Evolutionary conservation across 169 alveolate species (phyloP), one percentile per base, ranked within the genome.

Genomic region (Pseudocohnilembus persalinus): DNA sequence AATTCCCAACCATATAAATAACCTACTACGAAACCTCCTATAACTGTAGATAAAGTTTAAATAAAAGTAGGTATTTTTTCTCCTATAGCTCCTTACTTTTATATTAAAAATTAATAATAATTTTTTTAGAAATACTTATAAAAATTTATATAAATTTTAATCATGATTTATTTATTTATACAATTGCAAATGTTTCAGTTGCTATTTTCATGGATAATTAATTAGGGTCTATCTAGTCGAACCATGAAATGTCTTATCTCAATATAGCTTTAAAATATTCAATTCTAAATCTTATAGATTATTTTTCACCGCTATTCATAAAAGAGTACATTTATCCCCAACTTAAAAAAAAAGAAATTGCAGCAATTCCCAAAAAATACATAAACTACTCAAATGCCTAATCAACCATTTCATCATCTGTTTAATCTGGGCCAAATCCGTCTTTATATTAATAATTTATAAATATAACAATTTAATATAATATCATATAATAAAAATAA

Each of bases 221-320:
- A 80, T 86, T 86, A 25, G 90, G 90, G 74, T 86, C 80, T 28
- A 80, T 75, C 24, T 73, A 31, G 29, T 86, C 90, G 81, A 86
- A 86, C 90, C 90, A 86, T 74, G 84, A 83, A 25, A 86, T 76
- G 34, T 86, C 90, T 81, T 86, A 81, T 34, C 65, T 49, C 6
- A 86, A 31, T 30, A 86, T 86, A 28, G 90, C 86, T 74, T 81
- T 75, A 64, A 86, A 86, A 64, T 86, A 86, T 31, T 81, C 35
- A 31, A 73, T 80, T 81, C 90, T 75, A 33, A 49, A 80, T 73
- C 64, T 74, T 74, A 81, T 81, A 15, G 83, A 31, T 82, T 86
- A 86, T 81, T 80, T 86, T 81, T 86, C 90, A 0, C 90, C 90
- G 26, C 87, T 31, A 6, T 80, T 86, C 86, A 86, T 86, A 83